These are phyloP conservation scores for Trichoderma pleuroti DNA, from an alignment of 2,329 filamentous ascomycete genomes.

Conservation along the genomic window DNA sequence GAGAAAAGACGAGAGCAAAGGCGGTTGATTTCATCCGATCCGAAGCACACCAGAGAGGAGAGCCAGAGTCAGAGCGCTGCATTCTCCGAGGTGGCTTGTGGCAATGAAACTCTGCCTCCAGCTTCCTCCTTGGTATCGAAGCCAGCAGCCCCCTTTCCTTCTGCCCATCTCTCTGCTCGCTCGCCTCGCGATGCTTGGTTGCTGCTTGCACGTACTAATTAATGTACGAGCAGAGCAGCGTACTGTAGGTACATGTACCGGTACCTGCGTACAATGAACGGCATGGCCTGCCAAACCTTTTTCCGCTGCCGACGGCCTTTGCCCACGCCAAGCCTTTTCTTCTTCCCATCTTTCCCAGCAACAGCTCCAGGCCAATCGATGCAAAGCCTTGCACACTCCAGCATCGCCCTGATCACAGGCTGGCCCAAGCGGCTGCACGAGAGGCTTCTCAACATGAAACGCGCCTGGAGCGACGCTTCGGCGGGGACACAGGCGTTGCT, in stretches of 20 bases:
- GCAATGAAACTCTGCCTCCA: neutral
- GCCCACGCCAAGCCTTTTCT: neutral
- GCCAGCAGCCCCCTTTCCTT: neutral
- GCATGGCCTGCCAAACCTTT: neutral
- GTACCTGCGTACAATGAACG: neutral
- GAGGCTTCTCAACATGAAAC: slow-evolving; percentile 45
- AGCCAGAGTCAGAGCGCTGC: neutral
- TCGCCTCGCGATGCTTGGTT: neutral
- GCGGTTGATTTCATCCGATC: neutral
- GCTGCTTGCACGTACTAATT: too few relatives aligned
- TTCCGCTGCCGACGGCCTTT: slow-evolving; percentile 5
- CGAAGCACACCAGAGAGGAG: neutral
- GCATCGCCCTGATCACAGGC: neutral
- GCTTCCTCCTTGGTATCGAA: neutral
- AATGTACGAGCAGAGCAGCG: too few relatives aligned
- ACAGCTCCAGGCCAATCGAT: neutral
- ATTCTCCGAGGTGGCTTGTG: neutral
- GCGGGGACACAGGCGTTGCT: slow-evolving; percentile 31
- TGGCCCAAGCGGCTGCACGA: slow-evolving; percentile 13
- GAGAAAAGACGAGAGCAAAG: neutral
- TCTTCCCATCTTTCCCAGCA: neutral
- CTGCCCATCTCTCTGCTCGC: neutral
- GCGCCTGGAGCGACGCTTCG: slow-evolving; percentile 40
- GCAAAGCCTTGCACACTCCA: neutral
- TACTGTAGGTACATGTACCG: neutral